These are phyloP conservation scores for Didymella lethalis DNA, from an alignment of 2,329 filamentous ascomycete genomes.

Conservation along the genomic window DNA sequence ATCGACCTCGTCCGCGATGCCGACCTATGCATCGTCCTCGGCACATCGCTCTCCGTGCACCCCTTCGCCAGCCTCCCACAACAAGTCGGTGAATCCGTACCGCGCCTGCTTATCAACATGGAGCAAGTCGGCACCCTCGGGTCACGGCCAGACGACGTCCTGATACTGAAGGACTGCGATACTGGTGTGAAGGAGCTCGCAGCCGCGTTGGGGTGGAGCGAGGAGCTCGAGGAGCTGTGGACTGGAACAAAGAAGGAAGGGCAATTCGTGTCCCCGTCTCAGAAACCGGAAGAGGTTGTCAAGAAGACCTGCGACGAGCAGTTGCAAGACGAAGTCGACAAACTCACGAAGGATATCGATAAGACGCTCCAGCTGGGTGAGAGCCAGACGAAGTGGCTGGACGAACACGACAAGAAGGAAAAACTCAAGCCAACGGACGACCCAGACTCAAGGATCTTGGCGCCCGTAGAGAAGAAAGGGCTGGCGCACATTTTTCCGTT, in stretches of 20 bases:
- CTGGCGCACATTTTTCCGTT: slow-evolving; percentile 34
- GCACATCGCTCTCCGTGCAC: slow-evolving; percentile 85
- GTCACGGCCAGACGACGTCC: slow-evolving; percentile 79
- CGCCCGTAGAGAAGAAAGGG: slow-evolving; percentile 2
- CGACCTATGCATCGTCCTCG: slow-evolving; percentile 84
- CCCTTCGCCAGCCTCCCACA: slow-evolving; percentile 85
- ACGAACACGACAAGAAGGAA: slow-evolving; percentile 34
- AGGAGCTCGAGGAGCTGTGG: slow-evolving; percentile 84
- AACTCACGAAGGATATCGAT: slow-evolving; percentile 66
- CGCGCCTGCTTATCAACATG: slow-evolving; percentile 86
- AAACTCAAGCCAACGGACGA: background rate
- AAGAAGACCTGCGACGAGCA: slow-evolving; percentile 62
- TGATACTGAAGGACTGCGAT: slow-evolving; percentile 85
- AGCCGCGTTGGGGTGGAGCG: slow-evolving; percentile 80
- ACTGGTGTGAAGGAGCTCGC: slow-evolving; percentile 80
- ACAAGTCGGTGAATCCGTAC: slow-evolving; percentile 67
- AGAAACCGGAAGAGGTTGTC: slow-evolving; percentile 53
- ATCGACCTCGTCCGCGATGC: slow-evolving; percentile 63
- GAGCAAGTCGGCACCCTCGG: slow-evolving; percentile 84
- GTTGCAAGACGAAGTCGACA: slow-evolving; percentile 65
- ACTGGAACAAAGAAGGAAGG: slow-evolving; percentile 61
- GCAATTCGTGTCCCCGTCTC: slow-evolving; percentile 46
- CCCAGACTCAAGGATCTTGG: background rate
- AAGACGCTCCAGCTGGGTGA: slow-evolving; percentile 55
- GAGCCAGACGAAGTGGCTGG: slow-evolving; percentile 46